Evolutionary conservation across 2,329 filamentous ascomycete species (phyloP), one percentile per base, ranked within the genome.

Genomic region (Epicoccum sorghinum): DNA sequence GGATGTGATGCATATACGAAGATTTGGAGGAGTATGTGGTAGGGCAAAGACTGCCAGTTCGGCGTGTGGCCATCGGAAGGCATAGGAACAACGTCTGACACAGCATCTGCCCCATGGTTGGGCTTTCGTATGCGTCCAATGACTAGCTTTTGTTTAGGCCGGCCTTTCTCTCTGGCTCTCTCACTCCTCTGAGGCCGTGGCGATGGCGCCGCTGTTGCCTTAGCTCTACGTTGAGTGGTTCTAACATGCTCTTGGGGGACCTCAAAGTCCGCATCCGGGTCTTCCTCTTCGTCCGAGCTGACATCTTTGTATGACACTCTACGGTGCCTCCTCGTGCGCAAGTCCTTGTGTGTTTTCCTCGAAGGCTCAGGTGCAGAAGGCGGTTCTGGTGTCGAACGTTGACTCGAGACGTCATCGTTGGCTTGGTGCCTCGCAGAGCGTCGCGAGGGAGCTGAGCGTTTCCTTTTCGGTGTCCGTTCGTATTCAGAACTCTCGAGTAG

Each of bases 21-120:
- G 35, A 95, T 85, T 49, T 86, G 82, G 23, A 86, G 77, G 60
- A 92, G 85, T 13, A 91, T 81, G 40, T 86, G 82, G 62, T 91
- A 90, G 1, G 88, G 86, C 22, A 91, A 79, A 12, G 63, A 61
- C 13, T 61, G 48, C 68, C 68, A 70, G n/a, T 57, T 54, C 7
- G 65, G 68, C 42, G 53, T 64, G 38, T 59, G 45, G 24, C 67
- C 65, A 48, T 71, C 68, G n/a, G 67, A 65, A 4, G 62, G 66
- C 12, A 71, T 66, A n/a, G 49, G 30, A 4, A 49, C 38, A 27
- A 30, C 35, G 23, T 55, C 55, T 22, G 40, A n/a, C 25, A 38
- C 22, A 25, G 52, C 30, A 22, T 39, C 38, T 44, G 29, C 25
- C 10, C 46, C 23, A 7, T 48, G 54, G 47, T 66, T 68, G n/a